Evolutionary conservation across 345 rosid species (phyloP).

Genomic region (Brassica carinata): DNA sequence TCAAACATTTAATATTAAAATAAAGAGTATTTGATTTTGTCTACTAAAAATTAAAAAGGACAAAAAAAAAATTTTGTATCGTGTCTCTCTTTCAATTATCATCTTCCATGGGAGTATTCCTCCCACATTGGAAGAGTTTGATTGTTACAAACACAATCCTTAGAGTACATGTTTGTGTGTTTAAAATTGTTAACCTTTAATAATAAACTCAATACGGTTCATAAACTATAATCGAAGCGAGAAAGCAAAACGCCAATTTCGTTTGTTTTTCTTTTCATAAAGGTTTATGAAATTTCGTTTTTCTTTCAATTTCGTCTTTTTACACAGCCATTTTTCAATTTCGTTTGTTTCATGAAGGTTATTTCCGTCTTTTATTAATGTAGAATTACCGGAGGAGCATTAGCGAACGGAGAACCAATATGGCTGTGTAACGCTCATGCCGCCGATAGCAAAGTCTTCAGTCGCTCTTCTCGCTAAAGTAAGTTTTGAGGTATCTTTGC

Average conservation of each 20-base stretch:
- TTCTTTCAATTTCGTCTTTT: no score
- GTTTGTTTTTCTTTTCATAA: no score
- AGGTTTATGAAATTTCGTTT: no score
- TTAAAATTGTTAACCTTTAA: background rate
- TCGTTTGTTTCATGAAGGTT: no score
- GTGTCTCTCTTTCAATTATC: background rate
- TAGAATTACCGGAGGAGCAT: slow-evolving; percentile 82
- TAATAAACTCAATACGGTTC: background rate
- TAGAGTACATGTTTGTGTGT: background rate
- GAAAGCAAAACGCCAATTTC: background rate
- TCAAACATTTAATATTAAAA: background rate
- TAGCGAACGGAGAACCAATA: slow-evolving; percentile 55
- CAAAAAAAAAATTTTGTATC: slow-evolving; percentile 1
- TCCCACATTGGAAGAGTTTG: background rate
- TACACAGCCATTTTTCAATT: no score
- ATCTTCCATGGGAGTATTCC: slow-evolving; percentile 4
- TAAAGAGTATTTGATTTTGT: background rate
- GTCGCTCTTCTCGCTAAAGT: slow-evolving; percentile 95
- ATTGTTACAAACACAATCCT: background rate
- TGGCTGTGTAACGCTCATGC: slow-evolving; percentile 87
- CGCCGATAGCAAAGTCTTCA: slow-evolving; percentile 84
- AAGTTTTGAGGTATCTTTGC: slow-evolving; percentile 7
- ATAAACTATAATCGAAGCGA: background rate
- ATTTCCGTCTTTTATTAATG: background rate
- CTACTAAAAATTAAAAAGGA: background rate